Evolutionary conservation across 2,329 filamentous ascomycete genomes (phyloP).

Genomic region (Cordyceps cateniannulata): DNA sequence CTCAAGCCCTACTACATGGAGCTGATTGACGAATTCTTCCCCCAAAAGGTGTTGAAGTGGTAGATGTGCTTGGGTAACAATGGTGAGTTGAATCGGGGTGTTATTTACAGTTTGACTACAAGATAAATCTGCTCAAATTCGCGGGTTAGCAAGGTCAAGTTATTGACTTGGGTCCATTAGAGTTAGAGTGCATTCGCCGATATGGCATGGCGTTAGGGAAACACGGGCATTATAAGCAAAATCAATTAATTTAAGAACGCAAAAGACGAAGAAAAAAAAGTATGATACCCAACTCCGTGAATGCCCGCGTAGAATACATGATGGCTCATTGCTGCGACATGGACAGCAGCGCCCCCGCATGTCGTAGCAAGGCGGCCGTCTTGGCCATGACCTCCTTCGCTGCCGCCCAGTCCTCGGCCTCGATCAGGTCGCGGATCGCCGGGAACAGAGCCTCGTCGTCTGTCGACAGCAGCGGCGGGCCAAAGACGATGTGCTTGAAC

Average conservation of each 20-base stretch:
- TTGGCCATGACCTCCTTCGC: constrained; percentile 61
- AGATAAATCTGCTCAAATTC: background rate
- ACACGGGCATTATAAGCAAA: background rate
- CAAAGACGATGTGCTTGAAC: constrained; percentile 90
- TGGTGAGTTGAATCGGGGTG: background rate
- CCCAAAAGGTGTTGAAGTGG: constrained; percentile 33
- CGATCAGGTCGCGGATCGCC: constrained; percentile 64
- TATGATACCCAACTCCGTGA: background rate
- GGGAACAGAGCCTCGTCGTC: constrained; percentile 66
- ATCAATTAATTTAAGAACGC: background rate
- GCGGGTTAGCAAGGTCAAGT: background rate
- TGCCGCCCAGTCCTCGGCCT: constrained; percentile 56
- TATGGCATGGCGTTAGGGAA: background rate
- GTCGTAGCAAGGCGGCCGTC: constrained; percentile 54
- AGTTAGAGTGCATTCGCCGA: background rate
- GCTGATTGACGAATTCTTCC: constrained; percentile 38
- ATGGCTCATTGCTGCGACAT: background rate
- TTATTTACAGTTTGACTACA: background rate
- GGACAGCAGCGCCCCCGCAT: constrained; percentile 35
- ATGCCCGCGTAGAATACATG: constrained; percentile 4
- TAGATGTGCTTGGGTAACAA: constrained; percentile 16
- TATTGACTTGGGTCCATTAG: background rate
- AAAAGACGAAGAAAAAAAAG: background rate
- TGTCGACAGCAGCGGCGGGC: constrained; percentile 70
- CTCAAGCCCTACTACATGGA: constrained; percentile 54